These are phyloP conservation scores for Apostasia ramifera DNA, from an alignment of 106 monocot genomes.

Conservation along the genomic window DNA sequence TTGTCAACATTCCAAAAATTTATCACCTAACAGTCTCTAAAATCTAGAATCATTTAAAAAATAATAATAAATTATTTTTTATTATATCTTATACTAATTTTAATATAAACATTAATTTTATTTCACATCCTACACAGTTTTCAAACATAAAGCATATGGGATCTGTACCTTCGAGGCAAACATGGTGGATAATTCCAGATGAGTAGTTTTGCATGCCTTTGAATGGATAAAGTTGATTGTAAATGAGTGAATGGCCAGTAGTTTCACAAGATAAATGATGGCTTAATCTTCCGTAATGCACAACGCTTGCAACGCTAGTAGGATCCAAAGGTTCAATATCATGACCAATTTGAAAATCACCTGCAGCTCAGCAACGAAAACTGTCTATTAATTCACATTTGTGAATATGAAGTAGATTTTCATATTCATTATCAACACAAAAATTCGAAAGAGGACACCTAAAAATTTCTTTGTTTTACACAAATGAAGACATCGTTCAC, in stretches of 20 bases:
- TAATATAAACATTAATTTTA: no score
- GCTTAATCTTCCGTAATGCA: conserved; percentile 34
- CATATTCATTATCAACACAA: no score
- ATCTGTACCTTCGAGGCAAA: conserved; percentile 53
- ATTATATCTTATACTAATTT: no score
- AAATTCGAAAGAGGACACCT: no score
- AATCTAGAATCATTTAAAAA: no score
- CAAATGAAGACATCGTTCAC: no score
- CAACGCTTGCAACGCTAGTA: conserved; percentile 32
- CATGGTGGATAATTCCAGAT: conserved; percentile 94
- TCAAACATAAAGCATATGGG: neutral
- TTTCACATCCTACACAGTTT: no score
- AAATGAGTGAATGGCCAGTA: conserved; percentile 60
- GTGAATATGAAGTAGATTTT: no score
- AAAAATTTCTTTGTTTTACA: no score
- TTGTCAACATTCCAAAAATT: no score
- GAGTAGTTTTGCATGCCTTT: conserved; percentile 73
- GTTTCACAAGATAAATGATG: conserved; percentile 21
- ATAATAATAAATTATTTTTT: no score
- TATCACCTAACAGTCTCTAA: no score
- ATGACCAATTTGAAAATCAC: conserved; percentile 74
- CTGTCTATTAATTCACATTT: neutral
- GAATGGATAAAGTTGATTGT: conserved; percentile 80
- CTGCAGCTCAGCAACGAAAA: conserved; percentile 21
- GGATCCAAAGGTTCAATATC: conserved; percentile 60